A percentile compares a stretch with the other conserved stretches of the same genome.
Conservation (phyloP, 768 basidiomycete genomes). For the Naganishia friedmannii region DNA sequence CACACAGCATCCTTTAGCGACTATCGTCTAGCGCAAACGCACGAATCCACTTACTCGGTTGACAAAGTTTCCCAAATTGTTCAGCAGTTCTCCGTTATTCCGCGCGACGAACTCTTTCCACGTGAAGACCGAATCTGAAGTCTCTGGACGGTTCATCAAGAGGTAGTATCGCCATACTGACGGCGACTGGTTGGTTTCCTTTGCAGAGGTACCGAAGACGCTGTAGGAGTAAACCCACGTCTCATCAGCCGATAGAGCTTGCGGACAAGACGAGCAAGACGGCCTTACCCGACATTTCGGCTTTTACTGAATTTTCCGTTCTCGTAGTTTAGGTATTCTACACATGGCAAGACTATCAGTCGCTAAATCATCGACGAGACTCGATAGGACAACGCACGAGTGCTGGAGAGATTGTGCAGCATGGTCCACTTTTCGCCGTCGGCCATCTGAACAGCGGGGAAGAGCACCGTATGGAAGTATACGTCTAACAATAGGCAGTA, state of each 20-base stretch:
- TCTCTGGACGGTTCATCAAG: slow-evolving; percentile 86
- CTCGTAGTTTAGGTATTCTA: slow-evolving; percentile 97
- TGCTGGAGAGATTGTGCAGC: slow-evolving; percentile 89
- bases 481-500: slow-evolving; percentile 55
- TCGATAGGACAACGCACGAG: no score
- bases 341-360: background rate
- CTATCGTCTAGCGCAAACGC: no score
- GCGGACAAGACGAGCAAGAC: background rate
- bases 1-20: slow-evolving; percentile 8
- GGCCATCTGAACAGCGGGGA: slow-evolving; percentile 81
- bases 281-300: slow-evolving; percentile 70
- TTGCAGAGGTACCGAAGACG: slow-evolving; percentile 91
- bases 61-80: slow-evolving; percentile 98
- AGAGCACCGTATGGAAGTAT: slow-evolving; percentile 96
- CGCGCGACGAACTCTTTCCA: slow-evolving; percentile 91
- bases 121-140: slow-evolving; percentile 89
- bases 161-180: slow-evolving; percentile 98
- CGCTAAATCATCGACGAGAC: no score
- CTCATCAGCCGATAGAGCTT: background rate
- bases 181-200: slow-evolving; percentile 84
- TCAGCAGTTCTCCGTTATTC: slow-evolving; percentile 88
- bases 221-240: slow-evolving; percentile 22
- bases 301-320: slow-evolving; percentile 99
- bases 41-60: slow-evolving; percentile 61
- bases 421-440: slow-evolving; percentile 91